Percentiles rank a stretch among this genome's conserved stretches.
Conservation (phyloP, 73 alveolate species). For the Tetrahymena borealis region DNA sequence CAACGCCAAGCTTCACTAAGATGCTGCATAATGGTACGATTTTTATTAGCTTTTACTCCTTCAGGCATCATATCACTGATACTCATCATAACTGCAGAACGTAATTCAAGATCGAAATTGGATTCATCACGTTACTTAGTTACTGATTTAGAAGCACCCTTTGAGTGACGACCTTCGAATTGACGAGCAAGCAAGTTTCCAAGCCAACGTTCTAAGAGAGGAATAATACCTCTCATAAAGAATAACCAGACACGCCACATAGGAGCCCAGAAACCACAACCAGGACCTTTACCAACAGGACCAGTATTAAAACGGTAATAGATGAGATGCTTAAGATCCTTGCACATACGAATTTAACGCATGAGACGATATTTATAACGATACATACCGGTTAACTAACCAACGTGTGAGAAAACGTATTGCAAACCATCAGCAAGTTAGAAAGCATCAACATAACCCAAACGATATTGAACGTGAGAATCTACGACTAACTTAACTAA, state of each 20-base stretch:
- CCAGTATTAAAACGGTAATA: slow-evolving; percentile 99
- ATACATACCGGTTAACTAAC: slow-evolving; percentile 99
- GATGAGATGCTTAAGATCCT: slow-evolving; percentile 98
- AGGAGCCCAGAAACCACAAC: slow-evolving; percentile 99
- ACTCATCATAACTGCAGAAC: slow-evolving; percentile 99
- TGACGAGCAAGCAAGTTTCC: slow-evolving; percentile 98
- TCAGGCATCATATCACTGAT: slow-evolving; percentile 99
- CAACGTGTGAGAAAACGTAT: slow-evolving; percentile 98
- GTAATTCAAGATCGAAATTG: slow-evolving; percentile 97
- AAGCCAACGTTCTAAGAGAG: slow-evolving; percentile 99
- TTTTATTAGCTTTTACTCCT: slow-evolving; percentile 99
- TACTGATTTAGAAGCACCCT: slow-evolving; percentile 97
- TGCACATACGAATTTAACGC: slow-evolving; percentile 99
- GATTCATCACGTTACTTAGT: slow-evolving; percentile 99
- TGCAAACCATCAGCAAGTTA: slow-evolving; percentile 99
- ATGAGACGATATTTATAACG: slow-evolving; percentile 99
- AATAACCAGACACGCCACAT: slow-evolving; percentile 99
- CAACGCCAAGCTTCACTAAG: slow-evolving; percentile 99
- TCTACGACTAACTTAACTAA: slow-evolving; percentile 96
- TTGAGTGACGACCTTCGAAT: slow-evolving; percentile 99
- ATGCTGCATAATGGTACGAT: slow-evolving; percentile 98
- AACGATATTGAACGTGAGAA: slow-evolving; percentile 96
- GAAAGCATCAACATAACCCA: slow-evolving; percentile 99
- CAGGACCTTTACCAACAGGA: slow-evolving; percentile 99
- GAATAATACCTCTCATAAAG: slow-evolving; percentile 99